Percentiles rank a stretch among this genome's conserved stretches.
These are phyloP conservation scores for Mentha longifolia DNA, from an alignment of 257 asterid species.

Conservation along the genomic window DNA sequence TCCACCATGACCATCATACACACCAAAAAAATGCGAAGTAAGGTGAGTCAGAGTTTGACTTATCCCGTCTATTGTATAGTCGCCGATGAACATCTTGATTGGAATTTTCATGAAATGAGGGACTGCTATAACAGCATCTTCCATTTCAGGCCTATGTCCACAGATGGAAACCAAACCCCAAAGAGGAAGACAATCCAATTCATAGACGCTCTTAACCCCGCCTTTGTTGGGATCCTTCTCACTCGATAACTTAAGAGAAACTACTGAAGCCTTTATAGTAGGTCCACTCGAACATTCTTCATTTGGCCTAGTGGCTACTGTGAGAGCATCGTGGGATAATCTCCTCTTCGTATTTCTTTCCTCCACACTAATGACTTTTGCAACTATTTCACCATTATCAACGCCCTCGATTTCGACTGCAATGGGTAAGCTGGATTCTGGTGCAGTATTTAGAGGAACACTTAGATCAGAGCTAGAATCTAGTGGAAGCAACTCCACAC, in stretches of 20 bases:
- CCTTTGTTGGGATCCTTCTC: constrained; percentile 57
- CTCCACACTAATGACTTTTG: constrained; percentile 77
- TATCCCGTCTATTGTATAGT: constrained; percentile 52
- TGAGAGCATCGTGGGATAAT: constrained; percentile 34
- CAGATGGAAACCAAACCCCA: constrained; percentile 80
- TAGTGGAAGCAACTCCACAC: constrained; percentile 62
- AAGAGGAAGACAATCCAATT: constrained; percentile 82
- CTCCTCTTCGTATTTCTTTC: constrained; percentile 48
- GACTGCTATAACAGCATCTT: constrained; percentile 63
- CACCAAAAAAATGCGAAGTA: constrained; percentile 87
- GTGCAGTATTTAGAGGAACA: constrained; percentile 48
- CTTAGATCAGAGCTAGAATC: constrained; percentile 45
- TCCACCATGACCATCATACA: constrained; percentile 98
- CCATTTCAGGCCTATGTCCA: constrained; percentile 93
- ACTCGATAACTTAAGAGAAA: constrained; percentile 55
- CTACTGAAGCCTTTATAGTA: constrained; percentile 62
- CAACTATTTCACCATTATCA: constrained; percentile 67
- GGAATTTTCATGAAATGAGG: constrained; percentile 85
- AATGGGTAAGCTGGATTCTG: constrained; percentile 64
- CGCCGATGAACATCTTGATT: constrained; percentile 69
- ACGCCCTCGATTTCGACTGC: constrained; percentile 77
- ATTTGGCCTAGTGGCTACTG: constrained; percentile 17
- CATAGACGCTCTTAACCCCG: constrained; percentile 65
- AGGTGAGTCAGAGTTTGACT: constrained; percentile 64
- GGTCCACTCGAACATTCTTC: constrained; percentile 57